A percentile compares a stretch with the other conserved stretches of the same genome.
These are phyloP conservation scores for Boletus rex-veris DNA, from an alignment of 768 basidiomycete genomes.

Conservation along the genomic window DNA sequence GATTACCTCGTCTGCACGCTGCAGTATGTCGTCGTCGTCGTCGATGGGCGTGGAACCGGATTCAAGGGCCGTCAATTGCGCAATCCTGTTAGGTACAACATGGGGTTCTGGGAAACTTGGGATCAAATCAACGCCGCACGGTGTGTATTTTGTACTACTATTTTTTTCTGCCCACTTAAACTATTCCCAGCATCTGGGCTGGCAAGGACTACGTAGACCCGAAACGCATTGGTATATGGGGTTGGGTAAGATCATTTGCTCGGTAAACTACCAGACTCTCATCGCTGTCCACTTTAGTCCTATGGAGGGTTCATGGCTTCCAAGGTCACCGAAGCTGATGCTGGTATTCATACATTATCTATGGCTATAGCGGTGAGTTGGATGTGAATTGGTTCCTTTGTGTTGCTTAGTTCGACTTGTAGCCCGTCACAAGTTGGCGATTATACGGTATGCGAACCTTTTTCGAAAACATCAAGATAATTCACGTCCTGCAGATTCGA, in stretches of 20 bases:
- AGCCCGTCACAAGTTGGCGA: constrained; percentile 88
- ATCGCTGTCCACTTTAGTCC: constrained; percentile 47
- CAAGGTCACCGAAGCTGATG: constrained; percentile 88
- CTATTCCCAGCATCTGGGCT: constrained; percentile 64
- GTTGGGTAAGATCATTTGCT: constrained; percentile 67
- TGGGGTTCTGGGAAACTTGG: constrained; percentile 84
- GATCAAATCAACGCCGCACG: constrained; percentile 90
- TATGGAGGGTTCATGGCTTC: constrained; percentile 96
- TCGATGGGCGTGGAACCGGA: constrained; percentile 94
- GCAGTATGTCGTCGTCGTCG: constrained; percentile 80
- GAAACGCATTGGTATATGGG: constrained; percentile 92
- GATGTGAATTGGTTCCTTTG: neutral
- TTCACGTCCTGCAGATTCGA: constrained; percentile 57
- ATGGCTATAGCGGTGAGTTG: constrained; percentile 83
- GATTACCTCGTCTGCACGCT: constrained; percentile 78
- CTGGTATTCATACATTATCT: constrained; percentile 83
- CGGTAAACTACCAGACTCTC: neutral
- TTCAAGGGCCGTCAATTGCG: constrained; percentile 81
- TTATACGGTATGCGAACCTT: constrained; percentile 56
- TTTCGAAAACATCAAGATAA: neutral
- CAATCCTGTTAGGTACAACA: constrained; percentile 83
- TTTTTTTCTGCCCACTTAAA: neutral
- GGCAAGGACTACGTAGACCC: constrained; percentile 85
- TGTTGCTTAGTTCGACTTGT: constrained; percentile 11
- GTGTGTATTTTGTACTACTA: constrained; percentile 40